Evolutionary conservation across 805 yeast species (phyloP).

Genomic region (Kurtzmaniella cleridarum): DNA sequence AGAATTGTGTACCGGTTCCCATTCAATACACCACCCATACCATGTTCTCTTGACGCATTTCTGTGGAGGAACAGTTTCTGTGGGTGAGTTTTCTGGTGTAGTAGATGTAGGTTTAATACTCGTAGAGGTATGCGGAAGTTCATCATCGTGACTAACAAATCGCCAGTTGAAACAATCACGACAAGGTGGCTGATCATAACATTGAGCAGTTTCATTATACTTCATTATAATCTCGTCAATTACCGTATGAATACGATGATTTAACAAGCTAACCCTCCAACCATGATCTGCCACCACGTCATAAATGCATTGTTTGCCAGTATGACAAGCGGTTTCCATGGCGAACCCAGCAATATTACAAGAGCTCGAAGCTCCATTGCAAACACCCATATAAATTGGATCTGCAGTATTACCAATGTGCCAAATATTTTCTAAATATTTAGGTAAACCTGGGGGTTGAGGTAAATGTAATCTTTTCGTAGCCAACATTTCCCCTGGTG

Average conservation of each 20-base stretch:
- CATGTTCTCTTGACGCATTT: slow-evolving; percentile 54
- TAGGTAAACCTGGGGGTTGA: slow-evolving; percentile 83
- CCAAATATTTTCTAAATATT: slow-evolving; percentile 78
- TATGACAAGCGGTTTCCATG: slow-evolving; percentile 92
- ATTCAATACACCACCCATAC: slow-evolving; percentile 62
- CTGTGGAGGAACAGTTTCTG: slow-evolving; percentile 20
- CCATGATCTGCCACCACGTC: slow-evolving; percentile 87
- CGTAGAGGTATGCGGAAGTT: not conserved
- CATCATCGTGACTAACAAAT: slow-evolving; percentile 49
- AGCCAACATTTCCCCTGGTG: slow-evolving; percentile 89
- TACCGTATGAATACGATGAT: slow-evolving; percentile 87
- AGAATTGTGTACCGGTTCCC: slow-evolving; percentile 30
- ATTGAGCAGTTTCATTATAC: slow-evolving; percentile 74
- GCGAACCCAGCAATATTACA: slow-evolving; percentile 95
- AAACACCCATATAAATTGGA: slow-evolving; percentile 93
- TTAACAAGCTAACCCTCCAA: slow-evolving; percentile 82
- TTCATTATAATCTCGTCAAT: slow-evolving; percentile 70
- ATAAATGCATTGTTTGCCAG: slow-evolving; percentile 82
- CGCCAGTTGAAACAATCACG: slow-evolving; percentile 89
- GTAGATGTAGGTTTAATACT: slow-evolving; percentile 3
- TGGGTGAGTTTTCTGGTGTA: slow-evolving; percentile 6
- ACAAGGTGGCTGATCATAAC: slow-evolving; percentile 76
- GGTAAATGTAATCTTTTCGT: slow-evolving; percentile 84
- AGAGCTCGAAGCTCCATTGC: slow-evolving; percentile 86
- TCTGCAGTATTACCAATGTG: slow-evolving; percentile 97